phyloP scores from a whole-genome alignment of 2,329 filamentous ascomycete species.

The Zalaria sp. region DNA sequence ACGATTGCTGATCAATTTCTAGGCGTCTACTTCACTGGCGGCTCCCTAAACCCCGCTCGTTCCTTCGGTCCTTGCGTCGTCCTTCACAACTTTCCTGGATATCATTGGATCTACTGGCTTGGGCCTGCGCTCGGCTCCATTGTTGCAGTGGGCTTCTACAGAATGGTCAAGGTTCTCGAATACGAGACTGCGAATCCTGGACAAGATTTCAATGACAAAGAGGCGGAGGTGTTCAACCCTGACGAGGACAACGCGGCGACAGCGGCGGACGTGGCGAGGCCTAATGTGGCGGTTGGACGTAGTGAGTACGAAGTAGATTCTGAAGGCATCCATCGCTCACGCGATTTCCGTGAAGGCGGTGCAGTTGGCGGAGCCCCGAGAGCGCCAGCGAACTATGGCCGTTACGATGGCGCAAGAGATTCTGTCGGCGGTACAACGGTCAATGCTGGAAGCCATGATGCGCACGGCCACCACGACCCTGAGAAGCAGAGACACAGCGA shows the following conservation, averaged over 20 bases:
- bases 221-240: conserved; percentile 20
- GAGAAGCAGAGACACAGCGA: conserved; percentile 1
- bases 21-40: conserved; percentile 32
- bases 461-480: background rate
- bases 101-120: conserved; percentile 37
- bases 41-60: conserved; percentile 20
- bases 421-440: conserved; percentile 1
- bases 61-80: conserved; percentile 20
- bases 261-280: conserved; percentile 14
- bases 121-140: conserved; percentile 31
- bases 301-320: conserved; percentile 7
- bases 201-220: conserved; percentile 31
- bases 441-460: background rate
- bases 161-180: conserved; percentile 33
- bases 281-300: conserved; percentile 11
- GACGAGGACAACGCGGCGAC: conserved; percentile 22
- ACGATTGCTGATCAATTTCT: background rate
- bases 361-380: conserved; percentile 14
- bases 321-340: conserved; percentile 6
- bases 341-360: conserved; percentile 8
- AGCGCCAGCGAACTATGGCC: conserved; percentile 6
- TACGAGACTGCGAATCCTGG: conserved; percentile 37
- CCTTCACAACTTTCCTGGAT: conserved; percentile 12
- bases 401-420: conserved; percentile 1
- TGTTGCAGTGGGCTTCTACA: conserved; percentile 34